A percentile compares a stretch with the other conserved stretches of the same genome.
These are phyloP conservation scores for Neofusicoccum sp. DNA, from an alignment of 2,329 filamentous ascomycete genomes.

Conservation along the genomic window DNA sequence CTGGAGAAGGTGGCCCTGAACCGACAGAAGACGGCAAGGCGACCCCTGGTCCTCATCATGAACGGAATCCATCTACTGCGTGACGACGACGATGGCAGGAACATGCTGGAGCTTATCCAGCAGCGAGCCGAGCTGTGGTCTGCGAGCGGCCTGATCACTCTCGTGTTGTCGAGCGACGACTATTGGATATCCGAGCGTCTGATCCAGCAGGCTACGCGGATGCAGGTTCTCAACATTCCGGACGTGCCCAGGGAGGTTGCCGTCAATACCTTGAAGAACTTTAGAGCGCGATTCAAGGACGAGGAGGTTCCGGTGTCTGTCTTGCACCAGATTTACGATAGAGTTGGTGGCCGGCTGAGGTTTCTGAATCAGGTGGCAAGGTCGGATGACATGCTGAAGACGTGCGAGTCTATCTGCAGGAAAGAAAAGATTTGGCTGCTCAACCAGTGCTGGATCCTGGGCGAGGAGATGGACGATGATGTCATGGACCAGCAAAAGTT, in stretches of 20 bases:
- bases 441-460: constrained; percentile 68
- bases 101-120: constrained; percentile 83
- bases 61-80: constrained; percentile 84
- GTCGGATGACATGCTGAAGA: constrained; percentile 68
- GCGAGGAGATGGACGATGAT: constrained; percentile 76
- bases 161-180: constrained; percentile 87
- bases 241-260: constrained; percentile 75
- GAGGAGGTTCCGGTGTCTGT: constrained; percentile 53
- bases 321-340: constrained; percentile 72
- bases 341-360: constrained; percentile 78
- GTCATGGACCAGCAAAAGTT: constrained; percentile 94
- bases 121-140: constrained; percentile 91
- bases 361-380: constrained; percentile 82
- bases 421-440: constrained; percentile 70
- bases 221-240: constrained; percentile 79
- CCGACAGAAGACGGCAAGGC: constrained; percentile 56
- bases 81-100: constrained; percentile 80
- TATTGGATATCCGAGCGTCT: constrained; percentile 93
- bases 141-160: constrained; percentile 76
- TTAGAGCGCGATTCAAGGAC: constrained; percentile 67
- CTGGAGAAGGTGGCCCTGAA: constrained; percentile 82
- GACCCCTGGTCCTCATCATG: constrained; percentile 77
- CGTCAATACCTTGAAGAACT: constrained; percentile 67
- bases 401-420: constrained; percentile 65
- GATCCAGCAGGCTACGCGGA: constrained; percentile 80